Base-by-base conservation (phyloP, 139 green algal species). In the Pleodorina starrii region DNA sequence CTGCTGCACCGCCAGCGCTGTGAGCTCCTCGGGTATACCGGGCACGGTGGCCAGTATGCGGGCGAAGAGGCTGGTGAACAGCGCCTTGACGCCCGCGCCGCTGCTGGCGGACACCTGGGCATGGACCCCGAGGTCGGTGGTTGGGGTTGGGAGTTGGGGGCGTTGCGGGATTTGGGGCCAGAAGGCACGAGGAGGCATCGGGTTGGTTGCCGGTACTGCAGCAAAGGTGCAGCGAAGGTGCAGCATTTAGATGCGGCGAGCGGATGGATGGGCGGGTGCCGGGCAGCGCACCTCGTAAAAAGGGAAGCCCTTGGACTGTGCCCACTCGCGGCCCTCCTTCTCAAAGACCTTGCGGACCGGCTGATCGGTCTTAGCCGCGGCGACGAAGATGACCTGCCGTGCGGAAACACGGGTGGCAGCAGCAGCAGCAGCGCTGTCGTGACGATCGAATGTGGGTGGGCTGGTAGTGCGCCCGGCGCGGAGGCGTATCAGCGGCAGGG, bases 321-420 rank as follows among this genome's bases (percentile, higher is more conserved):
- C 94, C 94, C 94, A 96, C 0, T 92, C 87, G 17, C 92, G 82
- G 1, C 92, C 93, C 85, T 96, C 94, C 71, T 92, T 89, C 66
- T 95, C 93, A n/a, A 72, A 84, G 42, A 96, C 94, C 54, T 92
- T 92, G 38, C 92, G 82, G 16, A 87, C 90, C 0, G 90, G 93
- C 44, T 92, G 75, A 80, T 96, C 93, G 0, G 59, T 68, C 60
- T 95, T 95, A 21, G 92, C 94, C 27, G 89, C 93, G 1, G 91
- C 94, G 14, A 96, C 93, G 68, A 90, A 89, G 44, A 95, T 89
- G 0, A 92, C 85, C 93, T 95, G 82, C 1, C 5, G 36, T 6
- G 21, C 43, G n/a, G 54, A 66, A 21, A 66, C 21, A 66, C 6
- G 29, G 54, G 50, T 17, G n/a, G n/a, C n/a, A n/a, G n/a, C n/a